Evolutionary conservation across 2,329 filamentous ascomycete species (phyloP).

Genomic region (Thielaviopsis ethacetica): DNA sequence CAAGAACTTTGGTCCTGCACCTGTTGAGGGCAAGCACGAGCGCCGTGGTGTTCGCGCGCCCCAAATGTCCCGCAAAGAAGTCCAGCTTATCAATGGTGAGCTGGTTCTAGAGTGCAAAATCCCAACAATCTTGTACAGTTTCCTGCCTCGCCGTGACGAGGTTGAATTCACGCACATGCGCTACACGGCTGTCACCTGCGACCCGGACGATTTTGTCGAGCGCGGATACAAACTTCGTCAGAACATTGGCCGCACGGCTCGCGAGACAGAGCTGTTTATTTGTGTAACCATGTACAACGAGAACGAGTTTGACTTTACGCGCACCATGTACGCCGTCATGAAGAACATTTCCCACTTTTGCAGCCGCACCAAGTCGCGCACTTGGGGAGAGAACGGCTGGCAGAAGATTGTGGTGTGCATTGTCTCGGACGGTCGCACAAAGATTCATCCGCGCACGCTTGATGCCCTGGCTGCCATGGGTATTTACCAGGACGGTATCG

Average conservation of each 20-base stretch:
- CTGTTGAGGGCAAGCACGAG: conserved; percentile 63
- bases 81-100: conserved; percentile 92
- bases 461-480: conserved; percentile 94
- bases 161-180: conserved; percentile 98
- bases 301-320: conserved; percentile 87
- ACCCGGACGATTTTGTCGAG: conserved; percentile 82
- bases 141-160: conserved; percentile 81
- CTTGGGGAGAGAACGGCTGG: conserved; percentile 95
- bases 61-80: conserved; percentile 84
- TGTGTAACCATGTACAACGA: conserved; percentile 99
- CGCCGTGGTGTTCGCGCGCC: conserved; percentile 73
- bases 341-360: conserved; percentile 97
- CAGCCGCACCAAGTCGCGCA: conserved; percentile 75
- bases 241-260: conserved; percentile 63
- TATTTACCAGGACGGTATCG: conserved; percentile 94
- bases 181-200: conserved; percentile 95
- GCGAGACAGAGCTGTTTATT: conserved; percentile 92
- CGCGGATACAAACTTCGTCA: conserved; percentile 87
- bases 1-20: conserved; percentile 11
- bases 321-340: conserved; percentile 98
- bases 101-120: conserved; percentile 98
- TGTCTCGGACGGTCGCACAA: conserved; percentile 81
- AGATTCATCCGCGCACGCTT: conserved; percentile 78
- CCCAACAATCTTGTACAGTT: conserved; percentile 93
- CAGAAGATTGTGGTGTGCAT: conserved; percentile 98